Percentiles rank a stretch among this genome's conserved stretches.
phyloP scores from a whole-genome alignment of 257 asterid species.

The Cordia subcordata region DNA sequence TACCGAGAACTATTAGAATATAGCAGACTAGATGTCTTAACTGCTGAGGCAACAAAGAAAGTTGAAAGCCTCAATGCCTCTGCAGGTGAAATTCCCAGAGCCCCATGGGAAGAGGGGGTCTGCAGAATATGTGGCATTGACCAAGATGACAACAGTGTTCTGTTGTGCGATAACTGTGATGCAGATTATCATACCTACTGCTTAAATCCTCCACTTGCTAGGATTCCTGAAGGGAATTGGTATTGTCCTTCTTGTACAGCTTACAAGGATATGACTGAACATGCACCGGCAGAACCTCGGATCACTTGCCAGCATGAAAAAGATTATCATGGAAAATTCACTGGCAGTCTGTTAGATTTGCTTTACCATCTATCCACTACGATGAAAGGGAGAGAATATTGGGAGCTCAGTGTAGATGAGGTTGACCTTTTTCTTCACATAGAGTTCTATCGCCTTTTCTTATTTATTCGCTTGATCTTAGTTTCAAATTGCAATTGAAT shows the following conservation, averaged over 20 bases:
- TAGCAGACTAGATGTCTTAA: constrained; percentile 26
- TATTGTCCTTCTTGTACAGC: constrained; percentile 85
- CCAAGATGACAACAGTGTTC: constrained; percentile 77
- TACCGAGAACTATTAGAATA: constrained; percentile 44
- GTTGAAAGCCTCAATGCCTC: constrained; percentile 50
- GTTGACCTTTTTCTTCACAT: constrained; percentile 32
- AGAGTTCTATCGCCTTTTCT: neutral
- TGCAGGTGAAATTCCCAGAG: constrained; percentile 64
- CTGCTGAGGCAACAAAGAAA: constrained; percentile 49
- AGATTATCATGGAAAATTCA: constrained; percentile 38
- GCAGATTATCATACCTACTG: constrained; percentile 88
- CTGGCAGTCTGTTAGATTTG: constrained; percentile 43
- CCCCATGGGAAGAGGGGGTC: constrained; percentile 94
- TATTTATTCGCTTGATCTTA: neutral
- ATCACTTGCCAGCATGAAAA: constrained; percentile 28
- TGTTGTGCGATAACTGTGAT: constrained; percentile 83
- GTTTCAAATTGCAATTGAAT: too few species aligned
- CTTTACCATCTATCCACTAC: constrained; percentile 49
- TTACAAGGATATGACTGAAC: constrained; percentile 33
- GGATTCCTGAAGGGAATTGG: constrained; percentile 85
- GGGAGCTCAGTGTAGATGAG: constrained; percentile 78
- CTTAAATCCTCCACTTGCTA: constrained; percentile 81
- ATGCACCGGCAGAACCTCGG: constrained; percentile 28
- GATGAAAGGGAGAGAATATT: constrained; percentile 70
- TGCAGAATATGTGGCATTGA: constrained; percentile 94